Evolutionary conservation across 768 basidiomycete species (phyloP), one percentile per base, ranked within the genome.

Genomic region (Clavulina sp.): DNA sequence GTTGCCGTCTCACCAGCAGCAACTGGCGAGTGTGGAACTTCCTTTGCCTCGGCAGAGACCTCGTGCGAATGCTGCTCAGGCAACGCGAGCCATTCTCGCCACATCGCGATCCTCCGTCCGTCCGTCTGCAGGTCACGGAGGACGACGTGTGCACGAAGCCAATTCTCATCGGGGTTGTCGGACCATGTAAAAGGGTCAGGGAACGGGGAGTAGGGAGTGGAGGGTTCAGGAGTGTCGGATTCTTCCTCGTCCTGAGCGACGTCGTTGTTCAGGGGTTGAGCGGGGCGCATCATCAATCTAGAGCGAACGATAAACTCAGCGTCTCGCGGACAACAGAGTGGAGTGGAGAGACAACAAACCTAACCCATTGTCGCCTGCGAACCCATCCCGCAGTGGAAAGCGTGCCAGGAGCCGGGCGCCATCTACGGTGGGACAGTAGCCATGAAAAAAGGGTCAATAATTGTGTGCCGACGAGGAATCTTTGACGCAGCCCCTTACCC

Each of bases 321-420:
- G n/a, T 38, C 36, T 13, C 16, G 16, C 18, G 24, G 31, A 4
- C 9, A 5, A 7, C 51, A 65, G 57, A 69, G 73, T 3, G n/a
- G n/a, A n/a, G n/a, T n/a, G 82, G 80, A 13, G 79, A 72, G 69
- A 84, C 74, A 84, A 88, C 87, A 3, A 88, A 69, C 47, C 85
- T 73, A 31, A 89, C 67, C 86, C 86, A 89, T n/a, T 81, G 69
- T 44, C 85, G 70, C 43, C 85, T 69, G 30, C 85, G 71, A 32
- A 89, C 85, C 73, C 74, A 84, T 3, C 79, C 80, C 31, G 81
- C 81, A 4, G 74, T 65, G 60, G 76, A 76, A 40, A 80, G 59
- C 24, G 66, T 58, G 5, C 84, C 81, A 1, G 78, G 69, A 49
- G 73, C 65, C 0, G 81, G 66, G 18, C 74, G 72, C 85, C 85